Conservation (phyloP, 441 rosid species). For the Pelargonium citronellum region DNA sequence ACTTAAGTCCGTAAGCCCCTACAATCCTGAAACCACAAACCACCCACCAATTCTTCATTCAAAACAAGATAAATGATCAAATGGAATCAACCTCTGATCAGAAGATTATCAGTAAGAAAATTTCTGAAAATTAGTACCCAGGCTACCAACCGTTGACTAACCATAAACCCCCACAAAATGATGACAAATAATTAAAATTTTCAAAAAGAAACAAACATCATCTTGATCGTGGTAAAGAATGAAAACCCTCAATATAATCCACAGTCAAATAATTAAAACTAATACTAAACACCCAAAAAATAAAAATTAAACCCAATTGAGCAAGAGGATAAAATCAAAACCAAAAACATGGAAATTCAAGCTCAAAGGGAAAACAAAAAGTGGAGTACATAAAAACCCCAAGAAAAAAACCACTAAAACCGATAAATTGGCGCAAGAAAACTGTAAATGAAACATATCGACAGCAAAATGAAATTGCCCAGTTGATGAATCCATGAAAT, state of each 20-base stretch:
- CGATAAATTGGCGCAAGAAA: background rate
- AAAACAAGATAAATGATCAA: background rate
- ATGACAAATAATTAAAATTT: background rate
- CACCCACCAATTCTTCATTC: background rate
- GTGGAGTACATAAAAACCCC: background rate
- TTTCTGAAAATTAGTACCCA: background rate
- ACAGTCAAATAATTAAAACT: background rate
- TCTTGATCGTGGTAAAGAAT: background rate
- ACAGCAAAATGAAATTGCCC: background rate
- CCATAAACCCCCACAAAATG: background rate
- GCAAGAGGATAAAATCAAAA: background rate
- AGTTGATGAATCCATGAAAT: background rate
- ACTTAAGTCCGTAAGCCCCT: conserved; percentile 16
- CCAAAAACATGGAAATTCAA: background rate
- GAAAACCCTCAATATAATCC: background rate
- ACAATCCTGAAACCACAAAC: conserved; percentile 19
- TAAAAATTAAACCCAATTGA: background rate
- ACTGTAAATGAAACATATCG: background rate
- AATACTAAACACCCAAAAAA: background rate
- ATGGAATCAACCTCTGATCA: background rate
- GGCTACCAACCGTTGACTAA: background rate
- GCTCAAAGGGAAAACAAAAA: background rate
- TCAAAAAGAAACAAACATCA: background rate
- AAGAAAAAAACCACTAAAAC: background rate
- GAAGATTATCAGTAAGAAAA: background rate